Evolutionary conservation across 306 rosid species (phyloP), one percentile per base, ranked within the genome.

Genomic region (Lotus japonicus): DNA sequence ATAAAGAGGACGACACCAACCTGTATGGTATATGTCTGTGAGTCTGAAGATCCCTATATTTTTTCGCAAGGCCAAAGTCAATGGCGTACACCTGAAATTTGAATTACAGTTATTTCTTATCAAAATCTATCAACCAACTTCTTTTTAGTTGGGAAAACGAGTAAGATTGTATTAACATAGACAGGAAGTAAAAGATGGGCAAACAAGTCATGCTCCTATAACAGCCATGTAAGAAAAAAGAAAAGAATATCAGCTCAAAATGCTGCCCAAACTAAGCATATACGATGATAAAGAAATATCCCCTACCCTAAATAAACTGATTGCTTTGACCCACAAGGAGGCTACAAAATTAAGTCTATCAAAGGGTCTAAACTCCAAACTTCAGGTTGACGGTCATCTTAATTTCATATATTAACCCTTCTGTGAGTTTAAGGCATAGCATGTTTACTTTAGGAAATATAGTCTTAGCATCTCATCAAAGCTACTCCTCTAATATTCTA

Each of bases 1-100:
- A 67, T 39, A 35, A 49, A 39, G 42, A 67, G 49, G 42, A 55
- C 18, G 56, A 75, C 23, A 73, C 72, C 67, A 77, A 95, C 99
- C 97, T 95, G 91, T 95, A 95, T 28, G 97, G 95, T 76, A 95
- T 95, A 80, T 95, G 99, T 81, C 83, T 91, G 66, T 91, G 99
- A 80, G 96, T 90, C 78, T 95, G 97, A 63, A 91, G 97, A 84
- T 95, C 99, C 82, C 96, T 84, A 61, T 72, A 95, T 87, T 91
- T 95, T 84, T 95, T 95, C 15, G 91, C 99, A 70, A 95, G 99
- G 63, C 99, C 99, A 81, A 76, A 95, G 80, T 95, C 99, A 81
- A 95, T 95, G 66, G 75, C 64, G 59, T 95, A 90, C 45, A 95
- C 97, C 99, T 95, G 92, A 62, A 59, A 81, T 68, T 56, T 48